A percentile compares a stretch with the other conserved stretches of the same genome.
Evolutionary conservation across 148 eudicot species (phyloP).

Genomic region (Cornus kousa): DNA sequence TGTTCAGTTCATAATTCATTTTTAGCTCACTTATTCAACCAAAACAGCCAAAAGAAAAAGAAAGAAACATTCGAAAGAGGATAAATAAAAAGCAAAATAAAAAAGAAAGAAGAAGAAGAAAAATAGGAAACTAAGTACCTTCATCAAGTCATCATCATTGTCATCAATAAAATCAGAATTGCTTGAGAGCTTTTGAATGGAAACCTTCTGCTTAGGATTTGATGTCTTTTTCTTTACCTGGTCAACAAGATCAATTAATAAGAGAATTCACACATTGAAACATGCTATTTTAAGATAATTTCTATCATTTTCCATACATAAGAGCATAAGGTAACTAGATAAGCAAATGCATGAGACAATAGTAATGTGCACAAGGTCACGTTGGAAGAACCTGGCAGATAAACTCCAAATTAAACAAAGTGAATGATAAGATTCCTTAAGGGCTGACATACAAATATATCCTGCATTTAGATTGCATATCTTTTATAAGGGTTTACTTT

Average conservation of each 20-base stretch:
- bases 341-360: background rate
- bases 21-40: too few species aligned
- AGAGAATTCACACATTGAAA: conserved; percentile 4
- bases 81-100: too few species aligned
- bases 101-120: too few species aligned
- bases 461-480: too few species aligned
- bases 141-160: conserved; percentile 71
- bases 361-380: background rate
- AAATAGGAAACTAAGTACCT: conserved; percentile 35
- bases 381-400: background rate
- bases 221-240: conserved; percentile 44
- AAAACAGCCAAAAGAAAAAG: too few species aligned
- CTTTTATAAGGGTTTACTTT: too few species aligned
- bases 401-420: background rate
- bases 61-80: too few species aligned
- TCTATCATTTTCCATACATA: background rate
- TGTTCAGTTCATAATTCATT: too few species aligned
- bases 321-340: background rate
- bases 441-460: too few species aligned
- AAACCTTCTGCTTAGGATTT: conserved; percentile 40
- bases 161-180: conserved; percentile 50
- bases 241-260: conserved; percentile 4
- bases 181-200: conserved; percentile 29
- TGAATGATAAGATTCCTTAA: background rate
- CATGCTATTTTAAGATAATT: background rate